phyloP scores from a whole-genome alignment of 768 basidiomycete genomes.

The Lentinus brumalis region DNA sequence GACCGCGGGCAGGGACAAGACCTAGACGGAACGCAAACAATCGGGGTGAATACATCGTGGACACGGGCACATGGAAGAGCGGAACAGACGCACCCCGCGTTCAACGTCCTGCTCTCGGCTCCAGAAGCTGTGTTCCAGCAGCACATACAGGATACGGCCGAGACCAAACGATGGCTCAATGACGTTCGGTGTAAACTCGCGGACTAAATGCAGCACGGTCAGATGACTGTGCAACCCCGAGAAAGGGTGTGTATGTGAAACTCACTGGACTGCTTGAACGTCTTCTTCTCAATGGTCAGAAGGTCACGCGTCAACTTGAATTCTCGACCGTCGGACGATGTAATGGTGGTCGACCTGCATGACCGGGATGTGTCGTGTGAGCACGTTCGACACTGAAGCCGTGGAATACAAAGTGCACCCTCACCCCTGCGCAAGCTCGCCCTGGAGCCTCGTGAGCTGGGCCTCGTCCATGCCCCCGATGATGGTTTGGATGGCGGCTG shows the following conservation, averaged over 20 bases:
- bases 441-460: conserved; percentile 64
- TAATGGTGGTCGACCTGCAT: conserved; percentile 56
- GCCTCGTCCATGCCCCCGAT: conserved; percentile 70
- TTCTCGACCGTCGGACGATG: conserved; percentile 59
- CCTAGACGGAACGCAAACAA: conserved; percentile 45
- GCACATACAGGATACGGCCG: conserved; percentile 90
- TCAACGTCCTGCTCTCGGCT: conserved; percentile 88
- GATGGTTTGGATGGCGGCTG: conserved; percentile 61
- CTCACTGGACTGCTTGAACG: conserved; percentile 85
- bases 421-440: conserved; percentile 74
- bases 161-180: conserved; percentile 99
- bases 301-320: conserved; percentile 74
- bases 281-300: conserved; percentile 78
- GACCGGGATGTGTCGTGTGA: conserved; percentile 20
- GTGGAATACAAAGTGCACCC: conserved; percentile 26
- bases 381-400: conserved; percentile 9
- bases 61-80: conserved; percentile 15
- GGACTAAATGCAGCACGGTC: conserved; percentile 53
- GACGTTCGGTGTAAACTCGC: conserved; percentile 96
- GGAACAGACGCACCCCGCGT: conserved; percentile 67
- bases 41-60: conserved; percentile 18
- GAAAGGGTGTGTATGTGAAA: conserved; percentile 21
- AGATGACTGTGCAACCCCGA: conserved; percentile 25
- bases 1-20: conserved; percentile 85
- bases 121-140: conserved; percentile 98